Evolutionary conservation across 768 basidiomycete genomes (phyloP).

Genomic region (Paxillus involutus): DNA sequence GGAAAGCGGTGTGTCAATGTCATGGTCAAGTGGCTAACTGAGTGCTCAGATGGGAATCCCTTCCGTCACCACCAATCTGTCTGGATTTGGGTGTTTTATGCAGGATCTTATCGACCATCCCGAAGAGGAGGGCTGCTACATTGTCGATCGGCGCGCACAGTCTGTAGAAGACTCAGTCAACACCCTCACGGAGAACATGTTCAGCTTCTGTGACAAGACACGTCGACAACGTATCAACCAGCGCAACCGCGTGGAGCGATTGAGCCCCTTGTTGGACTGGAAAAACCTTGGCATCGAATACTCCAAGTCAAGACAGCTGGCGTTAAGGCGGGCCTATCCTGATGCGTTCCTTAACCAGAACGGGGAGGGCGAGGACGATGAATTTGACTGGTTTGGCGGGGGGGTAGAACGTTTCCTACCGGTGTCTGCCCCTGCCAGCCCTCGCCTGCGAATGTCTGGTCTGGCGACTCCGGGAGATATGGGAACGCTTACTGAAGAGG

Average conservation of each 20-base stretch:
- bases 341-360: slow-evolving; percentile 78
- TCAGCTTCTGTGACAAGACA: slow-evolving; percentile 75
- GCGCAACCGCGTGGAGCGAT: slow-evolving; percentile 94
- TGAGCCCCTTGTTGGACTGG: slow-evolving; percentile 95
- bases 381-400: slow-evolving; percentile 35
- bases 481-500: slow-evolving; percentile 86
- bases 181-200: slow-evolving; percentile 77
- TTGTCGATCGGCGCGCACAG: slow-evolving; percentile 88
- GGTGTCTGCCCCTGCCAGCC: slow-evolving; percentile 84
- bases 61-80: slow-evolving; percentile 94
- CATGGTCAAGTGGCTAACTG: slow-evolving; percentile 9
- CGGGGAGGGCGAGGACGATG: slow-evolving; percentile 50
- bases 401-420: slow-evolving; percentile 71
- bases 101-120: slow-evolving; percentile 95
- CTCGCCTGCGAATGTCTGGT: slow-evolving; percentile 70
- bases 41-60: slow-evolving; percentile 89
- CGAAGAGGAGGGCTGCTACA: slow-evolving; percentile 94
- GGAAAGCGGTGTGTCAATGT: neutral
- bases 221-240: slow-evolving; percentile 98
- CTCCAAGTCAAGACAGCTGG: slow-evolving; percentile 90
- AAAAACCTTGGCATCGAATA: slow-evolving; percentile 98
- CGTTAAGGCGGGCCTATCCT: slow-evolving; percentile 91
- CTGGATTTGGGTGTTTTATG: slow-evolving; percentile 98
- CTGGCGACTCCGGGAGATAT: slow-evolving; percentile 92
- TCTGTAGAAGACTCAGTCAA: slow-evolving; percentile 90